Conservation (phyloP, 345 rosid species). For the Ceriops tagal region DNA sequence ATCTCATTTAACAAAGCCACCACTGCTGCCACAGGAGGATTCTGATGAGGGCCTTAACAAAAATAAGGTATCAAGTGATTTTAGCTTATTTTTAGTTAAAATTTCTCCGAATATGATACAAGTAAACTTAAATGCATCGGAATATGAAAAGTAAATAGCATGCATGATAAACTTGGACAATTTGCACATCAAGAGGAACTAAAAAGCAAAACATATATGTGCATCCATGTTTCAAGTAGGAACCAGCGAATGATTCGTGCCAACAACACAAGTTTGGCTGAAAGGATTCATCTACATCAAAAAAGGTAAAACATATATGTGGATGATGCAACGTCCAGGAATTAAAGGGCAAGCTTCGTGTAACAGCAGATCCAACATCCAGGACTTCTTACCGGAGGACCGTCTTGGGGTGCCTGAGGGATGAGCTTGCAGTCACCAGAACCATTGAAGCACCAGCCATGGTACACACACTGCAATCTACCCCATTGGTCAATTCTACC, state of each 20-base stretch:
- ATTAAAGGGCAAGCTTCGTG: not conserved
- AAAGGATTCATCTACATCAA: too few relatives aligned
- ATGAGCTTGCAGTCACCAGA: constrained; percentile 65
- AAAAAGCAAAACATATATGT: not conserved
- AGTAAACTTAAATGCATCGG: too few relatives aligned
- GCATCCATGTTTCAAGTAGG: not conserved
- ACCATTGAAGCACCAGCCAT: constrained; percentile 75
- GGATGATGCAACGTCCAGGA: too few relatives aligned
- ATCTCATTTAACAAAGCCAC: not conserved
- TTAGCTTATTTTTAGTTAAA: too few relatives aligned
- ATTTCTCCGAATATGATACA: too few relatives aligned
- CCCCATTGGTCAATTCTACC: constrained; percentile 74
- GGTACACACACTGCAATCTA: constrained; percentile 69
- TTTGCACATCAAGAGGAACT: not conserved
- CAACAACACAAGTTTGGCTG: too few relatives aligned
- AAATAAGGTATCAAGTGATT: too few relatives aligned
- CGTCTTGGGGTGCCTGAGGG: constrained; percentile 65
- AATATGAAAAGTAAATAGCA: too few relatives aligned
- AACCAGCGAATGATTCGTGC: too few relatives aligned
- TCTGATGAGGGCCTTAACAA: too few relatives aligned
- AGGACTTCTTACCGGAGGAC: constrained; percentile 45
- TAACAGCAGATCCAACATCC: not conserved
- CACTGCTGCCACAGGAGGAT: not conserved
- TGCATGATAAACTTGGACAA: too few relatives aligned
- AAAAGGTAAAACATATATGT: too few relatives aligned